Evolutionary conservation across 352 stramenopile species (phyloP), one percentile per base, ranked within the genome.

Genomic region (Phytophthora pinifolia): DNA sequence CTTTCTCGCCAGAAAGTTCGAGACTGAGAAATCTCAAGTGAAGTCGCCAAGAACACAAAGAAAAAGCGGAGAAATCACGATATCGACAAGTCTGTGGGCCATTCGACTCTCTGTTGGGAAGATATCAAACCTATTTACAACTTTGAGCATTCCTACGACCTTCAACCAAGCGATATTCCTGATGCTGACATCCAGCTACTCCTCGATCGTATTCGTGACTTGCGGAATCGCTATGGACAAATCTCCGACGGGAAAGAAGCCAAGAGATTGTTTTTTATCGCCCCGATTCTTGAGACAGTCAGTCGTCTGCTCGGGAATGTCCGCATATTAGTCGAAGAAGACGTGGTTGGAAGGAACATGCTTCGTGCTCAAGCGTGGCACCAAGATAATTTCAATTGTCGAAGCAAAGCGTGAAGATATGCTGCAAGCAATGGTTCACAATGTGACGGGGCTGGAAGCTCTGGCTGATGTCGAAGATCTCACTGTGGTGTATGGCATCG

Each of bases 341-440:
- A 46, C 35, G 39, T 70, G 38, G 38, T 51, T 46, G 62, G 54
- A 20, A 66, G 52, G 56, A 54, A 58, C 50, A 50, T 70, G 32
- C 55, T 51, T 71, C 34, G 62, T 71, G 45, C 50, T 71, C 32
- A 66, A 65, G 51, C 62, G 50, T 52, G 56, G 56, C 43, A 46
- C 25, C 30, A 71, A 67, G 41, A 54, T 41, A 50, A 54, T 71
- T 59, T 59, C 46, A 38, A 51, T 71, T 57, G 42, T 66, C 47
- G 25, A 59, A 55, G 56, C 46, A 53, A 66, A 71, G 55, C 45
- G 46, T 39, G 55, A 63, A 49, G 62, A 65, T 59, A 59, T 70
- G 15, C 41, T 46, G 36, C 62, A 70, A 48, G 62, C 56, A 59
- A 10, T 71, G 46, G 50, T 45, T 54, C 55, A 71, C 38, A 68